Percentiles rank a stretch among this genome's conserved stretches.
These are phyloP conservation scores for Russula sp. DNA, from an alignment of 768 basidiomycete species.

Conservation along the genomic window DNA sequence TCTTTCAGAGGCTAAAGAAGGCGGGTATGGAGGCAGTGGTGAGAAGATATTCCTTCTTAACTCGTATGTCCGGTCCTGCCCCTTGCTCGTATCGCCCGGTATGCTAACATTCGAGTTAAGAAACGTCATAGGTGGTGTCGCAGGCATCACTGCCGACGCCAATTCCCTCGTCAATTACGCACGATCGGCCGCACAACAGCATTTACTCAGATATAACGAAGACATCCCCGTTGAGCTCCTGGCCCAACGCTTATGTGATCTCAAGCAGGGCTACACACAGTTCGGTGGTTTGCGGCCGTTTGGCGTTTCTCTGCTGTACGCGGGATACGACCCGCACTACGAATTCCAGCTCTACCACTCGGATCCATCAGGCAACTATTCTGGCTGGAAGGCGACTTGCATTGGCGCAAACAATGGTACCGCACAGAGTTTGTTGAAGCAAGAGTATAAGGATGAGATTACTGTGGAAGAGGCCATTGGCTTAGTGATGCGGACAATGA, in stretches of 20 bases:
- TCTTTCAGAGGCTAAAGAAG: constrained; percentile 76
- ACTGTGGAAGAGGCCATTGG: constrained; percentile 84
- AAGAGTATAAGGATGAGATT: constrained; percentile 97
- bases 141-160: constrained; percentile 93
- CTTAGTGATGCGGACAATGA: constrained; percentile 92
- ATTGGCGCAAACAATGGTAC: constrained; percentile 98
- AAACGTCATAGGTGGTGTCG: constrained; percentile 92
- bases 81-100: not conserved
- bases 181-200: constrained; percentile 80
- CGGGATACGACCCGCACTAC: constrained; percentile 94
- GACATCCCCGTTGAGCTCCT: constrained; percentile 97
- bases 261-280: constrained; percentile 98
- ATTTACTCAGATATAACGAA: constrained; percentile 88
- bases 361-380: constrained; percentile 97
- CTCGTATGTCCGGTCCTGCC: constrained; percentile 44
- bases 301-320: constrained; percentile 94
- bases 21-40: constrained; percentile 89
- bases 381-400: constrained; percentile 97
- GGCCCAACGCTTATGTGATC: constrained; percentile 87
- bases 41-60: constrained; percentile 98
- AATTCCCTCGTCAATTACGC: constrained; percentile 96
- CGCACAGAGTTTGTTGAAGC: constrained; percentile 90
- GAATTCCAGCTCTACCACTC: constrained; percentile 97
- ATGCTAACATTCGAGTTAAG: constrained; percentile 35
- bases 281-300: constrained; percentile 97